phyloP scores from a whole-genome alignment of 306 rosid genomes.

The Urtica urens region DNA sequence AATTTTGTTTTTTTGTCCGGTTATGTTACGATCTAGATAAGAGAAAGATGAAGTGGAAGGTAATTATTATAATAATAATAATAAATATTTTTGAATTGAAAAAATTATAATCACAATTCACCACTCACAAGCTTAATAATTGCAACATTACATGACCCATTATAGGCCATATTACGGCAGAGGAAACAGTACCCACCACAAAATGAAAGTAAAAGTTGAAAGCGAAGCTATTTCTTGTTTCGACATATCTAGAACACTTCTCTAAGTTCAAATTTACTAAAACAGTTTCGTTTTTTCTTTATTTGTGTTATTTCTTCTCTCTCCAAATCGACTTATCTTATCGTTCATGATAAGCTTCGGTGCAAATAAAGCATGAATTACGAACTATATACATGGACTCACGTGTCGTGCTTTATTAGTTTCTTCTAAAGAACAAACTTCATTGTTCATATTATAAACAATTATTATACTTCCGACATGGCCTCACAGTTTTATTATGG shows the following conservation, averaged over 20 bases:
- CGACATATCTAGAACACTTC: no score
- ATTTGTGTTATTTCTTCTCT: slow-evolving; percentile 6
- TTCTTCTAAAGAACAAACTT: neutral
- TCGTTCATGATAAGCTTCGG: slow-evolving; percentile 15
- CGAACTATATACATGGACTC: neutral
- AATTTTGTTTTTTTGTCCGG: neutral
- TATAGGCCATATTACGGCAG: neutral
- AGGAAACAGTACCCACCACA: neutral
- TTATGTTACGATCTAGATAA: neutral
- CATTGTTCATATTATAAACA: neutral
- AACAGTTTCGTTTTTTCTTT: neutral
- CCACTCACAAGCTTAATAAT: neutral
- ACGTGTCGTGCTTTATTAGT: neutral
- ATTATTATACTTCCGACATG: neutral
- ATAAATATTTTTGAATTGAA: no score
- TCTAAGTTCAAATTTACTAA: neutral
- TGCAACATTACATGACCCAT: neutral
- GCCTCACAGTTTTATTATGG: neutral
- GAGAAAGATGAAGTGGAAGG: neutral
- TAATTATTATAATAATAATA: no score
- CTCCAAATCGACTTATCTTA: slow-evolving; percentile 15
- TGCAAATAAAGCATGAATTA: neutral
- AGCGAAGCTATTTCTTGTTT: neutral
- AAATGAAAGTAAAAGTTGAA: neutral
- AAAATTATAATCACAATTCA: no score